These are phyloP conservation scores for Kodamaea suecica DNA, from an alignment of 1,139 yeast species.

Conservation along the genomic window DNA sequence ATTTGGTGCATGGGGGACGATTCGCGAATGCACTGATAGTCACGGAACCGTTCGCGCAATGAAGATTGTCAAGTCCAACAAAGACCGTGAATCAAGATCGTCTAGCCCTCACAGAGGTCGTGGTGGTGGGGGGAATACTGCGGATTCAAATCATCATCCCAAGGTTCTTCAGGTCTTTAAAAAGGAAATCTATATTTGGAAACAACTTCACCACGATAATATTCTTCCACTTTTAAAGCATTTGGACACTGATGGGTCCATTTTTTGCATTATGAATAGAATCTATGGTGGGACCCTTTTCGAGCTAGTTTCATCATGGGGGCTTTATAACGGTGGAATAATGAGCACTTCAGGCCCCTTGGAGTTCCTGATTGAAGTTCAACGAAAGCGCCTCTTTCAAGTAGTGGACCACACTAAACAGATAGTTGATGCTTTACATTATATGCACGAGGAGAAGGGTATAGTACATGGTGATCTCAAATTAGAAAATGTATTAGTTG, in stretches of 20 bases:
- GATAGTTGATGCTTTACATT: constrained; percentile 58
- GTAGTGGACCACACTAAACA: constrained; percentile 44
- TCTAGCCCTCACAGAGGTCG: constrained; percentile 7
- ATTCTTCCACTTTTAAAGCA: constrained; percentile 62
- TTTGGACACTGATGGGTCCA: constrained; percentile 58
- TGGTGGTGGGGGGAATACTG: constrained; percentile 5
- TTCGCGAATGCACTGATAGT: constrained; percentile 61
- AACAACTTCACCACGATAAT: constrained; percentile 58
- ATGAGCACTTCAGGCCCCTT: constrained; percentile 28
- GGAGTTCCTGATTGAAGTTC: constrained; percentile 29
- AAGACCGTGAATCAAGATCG: constrained; percentile 27
- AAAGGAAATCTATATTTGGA: constrained; percentile 77
- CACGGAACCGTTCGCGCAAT: constrained; percentile 60
- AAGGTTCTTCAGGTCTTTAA: constrained; percentile 51
- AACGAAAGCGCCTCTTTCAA: constrained; percentile 21
- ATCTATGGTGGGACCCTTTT: constrained; percentile 82
- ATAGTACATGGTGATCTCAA: constrained; percentile 89
- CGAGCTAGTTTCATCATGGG: constrained; percentile 72
- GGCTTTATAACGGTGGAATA: constrained; percentile 35
- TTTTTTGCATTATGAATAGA: constrained; percentile 70
- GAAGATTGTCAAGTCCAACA: constrained; percentile 63
- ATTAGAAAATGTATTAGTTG: constrained; percentile 76
- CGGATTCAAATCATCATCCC: constrained; percentile 18
- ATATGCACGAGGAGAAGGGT: constrained; percentile 64
- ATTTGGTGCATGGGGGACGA: constrained; percentile 88